phyloP scores from a whole-genome alignment of 2,329 filamentous ascomycete species.

The Botrytis galanthina region DNA sequence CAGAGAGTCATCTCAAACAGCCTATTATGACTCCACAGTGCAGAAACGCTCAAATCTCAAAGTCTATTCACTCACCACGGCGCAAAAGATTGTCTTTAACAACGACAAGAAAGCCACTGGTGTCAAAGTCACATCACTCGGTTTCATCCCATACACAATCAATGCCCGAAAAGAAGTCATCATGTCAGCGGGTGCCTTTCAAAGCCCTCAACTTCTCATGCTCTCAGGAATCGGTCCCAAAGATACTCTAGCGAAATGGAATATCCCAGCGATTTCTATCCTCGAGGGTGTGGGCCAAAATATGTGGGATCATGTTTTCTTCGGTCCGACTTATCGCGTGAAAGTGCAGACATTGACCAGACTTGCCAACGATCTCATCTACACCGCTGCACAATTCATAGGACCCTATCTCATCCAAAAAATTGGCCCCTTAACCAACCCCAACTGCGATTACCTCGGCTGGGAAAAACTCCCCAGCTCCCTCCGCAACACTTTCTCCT shows the following conservation, averaged over 20 bases:
- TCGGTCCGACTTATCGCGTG: conserved; percentile 1
- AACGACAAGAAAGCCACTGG: background rate
- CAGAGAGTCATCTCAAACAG: conserved; percentile 8
- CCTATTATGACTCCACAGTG: background rate
- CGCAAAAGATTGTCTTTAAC: conserved; percentile 47
- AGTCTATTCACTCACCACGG: conserved; percentile 44
- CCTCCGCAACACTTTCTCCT: background rate
- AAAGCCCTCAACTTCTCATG: conserved; percentile 49
- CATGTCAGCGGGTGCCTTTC: conserved; percentile 48
- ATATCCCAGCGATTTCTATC: conserved; percentile 47
- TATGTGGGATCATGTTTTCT: conserved; percentile 40
- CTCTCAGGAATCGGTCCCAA: conserved; percentile 49
- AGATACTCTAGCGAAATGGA: conserved; percentile 43
- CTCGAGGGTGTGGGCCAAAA: conserved; percentile 52
- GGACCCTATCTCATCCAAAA: background rate
- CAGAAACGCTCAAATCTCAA: conserved; percentile 35
- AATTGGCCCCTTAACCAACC: background rate
- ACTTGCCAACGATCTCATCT: background rate
- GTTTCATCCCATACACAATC: conserved; percentile 21
- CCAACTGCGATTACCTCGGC: conserved; percentile 39
- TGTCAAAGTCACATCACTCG: conserved; percentile 3
- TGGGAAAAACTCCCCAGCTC: conserved; percentile 38
- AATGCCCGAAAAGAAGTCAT: conserved; percentile 40
- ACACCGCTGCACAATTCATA: background rate
- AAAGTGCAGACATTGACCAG: conserved; percentile 1